phyloP scores from a whole-genome alignment of 202 grass and related monocot species.

The Schoenoplectus tabernaemontani region DNA sequence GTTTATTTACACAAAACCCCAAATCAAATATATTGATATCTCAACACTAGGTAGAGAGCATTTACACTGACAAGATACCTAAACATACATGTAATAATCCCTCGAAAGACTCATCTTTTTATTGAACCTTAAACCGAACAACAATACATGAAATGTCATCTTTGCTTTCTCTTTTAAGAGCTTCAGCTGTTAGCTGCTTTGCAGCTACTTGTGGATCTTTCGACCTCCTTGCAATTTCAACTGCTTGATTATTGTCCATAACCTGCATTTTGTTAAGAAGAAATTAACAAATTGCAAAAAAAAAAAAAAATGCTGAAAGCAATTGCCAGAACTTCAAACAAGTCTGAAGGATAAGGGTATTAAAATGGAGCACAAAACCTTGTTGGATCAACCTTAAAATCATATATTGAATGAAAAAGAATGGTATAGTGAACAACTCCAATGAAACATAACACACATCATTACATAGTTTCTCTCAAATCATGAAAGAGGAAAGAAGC shows the following conservation, averaged over 20 bases:
- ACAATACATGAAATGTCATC: conserved; percentile 77
- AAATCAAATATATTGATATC: background rate
- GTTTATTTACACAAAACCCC: conserved; percentile 1
- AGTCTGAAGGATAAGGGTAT: background rate
- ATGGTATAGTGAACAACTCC: too few relatives aligned
- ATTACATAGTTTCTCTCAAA: background rate
- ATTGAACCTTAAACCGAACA: conserved; percentile 52
- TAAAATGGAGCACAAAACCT: background rate
- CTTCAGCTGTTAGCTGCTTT: conserved; percentile 46
- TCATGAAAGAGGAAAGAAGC: background rate
- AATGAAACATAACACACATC: too few relatives aligned
- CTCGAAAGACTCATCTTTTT: background rate
- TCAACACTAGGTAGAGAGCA: background rate
- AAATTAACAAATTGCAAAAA: background rate
- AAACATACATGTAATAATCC: background rate
- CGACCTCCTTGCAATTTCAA: conserved; percentile 59
- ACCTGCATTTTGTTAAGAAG: conserved; percentile 39
- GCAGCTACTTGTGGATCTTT: conserved; percentile 67
- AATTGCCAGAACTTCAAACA: background rate
- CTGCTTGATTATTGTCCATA: conserved; percentile 56
- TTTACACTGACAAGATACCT: conserved; percentile 16
- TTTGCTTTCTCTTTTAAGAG: conserved; percentile 61
- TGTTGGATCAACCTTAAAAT: background rate
- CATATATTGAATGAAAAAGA: background rate
- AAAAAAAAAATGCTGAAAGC: background rate